These are phyloP conservation scores for Neobulgaria alba DNA, from an alignment of 2,329 filamentous ascomycete species.

Conservation along the genomic window DNA sequence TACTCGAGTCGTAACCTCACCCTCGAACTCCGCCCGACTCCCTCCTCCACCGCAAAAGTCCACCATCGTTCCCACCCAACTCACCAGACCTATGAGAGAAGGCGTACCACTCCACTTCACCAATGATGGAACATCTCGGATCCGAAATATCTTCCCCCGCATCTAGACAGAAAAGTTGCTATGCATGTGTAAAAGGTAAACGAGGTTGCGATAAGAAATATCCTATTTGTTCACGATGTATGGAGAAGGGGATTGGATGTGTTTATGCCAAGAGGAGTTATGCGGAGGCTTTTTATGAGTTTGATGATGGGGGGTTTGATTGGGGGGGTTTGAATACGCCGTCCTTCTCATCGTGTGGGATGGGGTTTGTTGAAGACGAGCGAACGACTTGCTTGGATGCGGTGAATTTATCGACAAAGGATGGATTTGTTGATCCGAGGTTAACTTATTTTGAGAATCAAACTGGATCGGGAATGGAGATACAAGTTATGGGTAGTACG, in stretches of 20 bases:
- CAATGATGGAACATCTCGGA: constrained; percentile 4
- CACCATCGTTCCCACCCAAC: too few species aligned
- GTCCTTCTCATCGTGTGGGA: constrained; percentile 4
- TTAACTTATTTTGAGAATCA: constrained; percentile 5
- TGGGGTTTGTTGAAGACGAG: constrained; percentile 7
- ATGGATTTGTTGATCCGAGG: constrained; percentile 6
- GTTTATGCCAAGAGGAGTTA: constrained; percentile 20
- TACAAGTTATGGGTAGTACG: constrained; percentile 4
- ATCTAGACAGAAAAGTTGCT: constrained; percentile 31
- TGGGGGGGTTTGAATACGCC: constrained; percentile 5
- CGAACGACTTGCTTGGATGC: constrained; percentile 4
- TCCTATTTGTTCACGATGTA: constrained; percentile 32
- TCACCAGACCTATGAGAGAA: too few species aligned
- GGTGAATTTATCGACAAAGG: not conserved
- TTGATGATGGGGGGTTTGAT: constrained; percentile 5
- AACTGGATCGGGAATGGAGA: constrained; percentile 4
- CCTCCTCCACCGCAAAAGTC: constrained; percentile 1
- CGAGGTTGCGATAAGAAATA: constrained; percentile 33
- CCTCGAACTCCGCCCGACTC: constrained; percentile 1
- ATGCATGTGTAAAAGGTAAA: constrained; percentile 33
- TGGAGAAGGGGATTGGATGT: constrained; percentile 30
- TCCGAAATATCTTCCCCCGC: constrained; percentile 2
- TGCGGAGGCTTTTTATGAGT: constrained; percentile 2
- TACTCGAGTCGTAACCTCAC: not conserved
- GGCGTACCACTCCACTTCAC: too few species aligned